phyloP scores from a whole-genome alignment of 805 yeast genomes.

The Metschnikowia matae region DNA sequence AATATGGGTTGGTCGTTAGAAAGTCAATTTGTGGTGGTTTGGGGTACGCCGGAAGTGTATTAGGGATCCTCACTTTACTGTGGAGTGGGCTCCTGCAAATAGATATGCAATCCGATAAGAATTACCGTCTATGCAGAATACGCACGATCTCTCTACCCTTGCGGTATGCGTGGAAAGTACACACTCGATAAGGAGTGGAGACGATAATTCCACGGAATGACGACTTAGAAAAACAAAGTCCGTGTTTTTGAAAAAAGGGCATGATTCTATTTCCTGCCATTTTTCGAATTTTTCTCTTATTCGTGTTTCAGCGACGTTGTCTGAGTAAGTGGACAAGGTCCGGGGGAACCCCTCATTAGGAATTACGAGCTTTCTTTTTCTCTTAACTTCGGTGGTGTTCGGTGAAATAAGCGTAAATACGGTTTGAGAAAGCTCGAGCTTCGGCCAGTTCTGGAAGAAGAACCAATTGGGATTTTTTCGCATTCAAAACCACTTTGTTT shows the following conservation, averaged over 20 bases:
- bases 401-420: no score
- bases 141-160: background rate
- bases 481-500: no score
- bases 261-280: no score
- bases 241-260: background rate
- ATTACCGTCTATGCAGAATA: background rate
- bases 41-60: background rate
- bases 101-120: constrained; percentile 5
- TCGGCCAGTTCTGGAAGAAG: no score
- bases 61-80: constrained; percentile 5
- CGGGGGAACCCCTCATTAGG: no score
- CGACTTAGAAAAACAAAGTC: background rate
- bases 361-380: no score
- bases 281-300: background rate
- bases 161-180: background rate
- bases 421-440: no score
- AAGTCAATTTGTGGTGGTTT: background rate
- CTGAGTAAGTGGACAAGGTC: no score
- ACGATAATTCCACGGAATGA: background rate
- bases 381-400: no score
- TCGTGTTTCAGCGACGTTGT: no score
- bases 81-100: constrained; percentile 5
- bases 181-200: background rate
- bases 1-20: background rate
- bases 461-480: no score